Percentiles rank a stretch among this genome's conserved stretches.
Conservation (phyloP, 139 green algal genomes). For the Chlamydomonas sphaeroides region DNA sequence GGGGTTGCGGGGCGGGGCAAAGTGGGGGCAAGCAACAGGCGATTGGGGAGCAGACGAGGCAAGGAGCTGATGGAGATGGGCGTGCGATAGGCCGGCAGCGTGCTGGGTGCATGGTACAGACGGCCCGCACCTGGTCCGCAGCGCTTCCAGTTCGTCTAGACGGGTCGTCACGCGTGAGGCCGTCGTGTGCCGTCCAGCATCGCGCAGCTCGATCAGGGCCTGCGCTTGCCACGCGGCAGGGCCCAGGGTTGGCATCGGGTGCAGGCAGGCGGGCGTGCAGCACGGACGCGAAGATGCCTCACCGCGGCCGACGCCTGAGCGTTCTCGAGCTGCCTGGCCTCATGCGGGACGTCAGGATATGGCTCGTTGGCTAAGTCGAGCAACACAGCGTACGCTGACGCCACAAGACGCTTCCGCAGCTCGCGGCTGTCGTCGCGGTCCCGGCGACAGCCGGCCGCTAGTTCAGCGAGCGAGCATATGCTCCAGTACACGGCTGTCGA, state of each 20-base stretch:
- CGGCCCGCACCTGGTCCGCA: background rate
- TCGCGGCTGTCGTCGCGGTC: background rate
- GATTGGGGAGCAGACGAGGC: background rate
- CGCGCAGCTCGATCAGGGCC: slow-evolving; percentile 17
- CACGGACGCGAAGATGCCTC: background rate
- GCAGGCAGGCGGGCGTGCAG: background rate
- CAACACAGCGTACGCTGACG: background rate
- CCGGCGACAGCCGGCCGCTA: too few relatives aligned
- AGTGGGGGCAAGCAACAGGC: background rate
- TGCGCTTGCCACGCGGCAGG: background rate
- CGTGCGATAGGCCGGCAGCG: background rate
- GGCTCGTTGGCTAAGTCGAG: background rate
- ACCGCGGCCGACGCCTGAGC: background rate
- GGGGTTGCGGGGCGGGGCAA: background rate
- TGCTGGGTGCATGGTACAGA: too few relatives aligned
- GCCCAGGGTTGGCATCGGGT: too few relatives aligned
- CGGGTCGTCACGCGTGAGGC: background rate
- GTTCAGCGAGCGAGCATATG: too few relatives aligned
- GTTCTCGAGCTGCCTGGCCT: background rate
- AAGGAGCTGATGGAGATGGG: background rate
- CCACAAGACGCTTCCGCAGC: background rate
- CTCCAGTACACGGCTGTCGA: too few relatives aligned
- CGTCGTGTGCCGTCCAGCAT: background rate
- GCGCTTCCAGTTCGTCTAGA: slow-evolving; percentile 7
- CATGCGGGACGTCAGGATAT: background rate